Evolutionary conservation across 2,329 filamentous ascomycete species (phyloP).

Genomic region (Malbranchea zuffiana): DNA sequence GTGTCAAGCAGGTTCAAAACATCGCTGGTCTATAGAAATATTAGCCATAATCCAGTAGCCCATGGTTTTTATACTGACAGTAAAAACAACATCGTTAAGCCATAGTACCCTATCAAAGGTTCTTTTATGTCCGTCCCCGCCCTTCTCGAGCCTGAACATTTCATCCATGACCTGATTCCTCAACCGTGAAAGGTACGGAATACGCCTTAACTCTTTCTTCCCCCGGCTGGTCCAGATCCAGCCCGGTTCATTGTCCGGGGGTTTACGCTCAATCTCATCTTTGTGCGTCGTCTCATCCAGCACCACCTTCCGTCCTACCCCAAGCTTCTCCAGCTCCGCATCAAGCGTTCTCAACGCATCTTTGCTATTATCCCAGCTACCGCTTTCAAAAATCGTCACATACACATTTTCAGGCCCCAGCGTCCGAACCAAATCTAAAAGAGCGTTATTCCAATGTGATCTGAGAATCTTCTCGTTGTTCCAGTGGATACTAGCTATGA

Average conservation of each 20-base stretch:
- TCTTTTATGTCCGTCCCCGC: constrained; percentile 35
- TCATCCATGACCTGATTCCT: constrained; percentile 55
- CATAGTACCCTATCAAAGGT: constrained; percentile 50
- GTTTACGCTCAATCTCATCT: constrained; percentile 42
- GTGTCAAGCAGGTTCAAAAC: constrained; percentile 49
- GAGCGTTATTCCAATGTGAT: constrained; percentile 51
- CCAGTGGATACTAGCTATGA: constrained; percentile 60
- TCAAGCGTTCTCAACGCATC: constrained; percentile 49
- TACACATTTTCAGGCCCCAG: constrained; percentile 56
- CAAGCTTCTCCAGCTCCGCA: constrained; percentile 39
- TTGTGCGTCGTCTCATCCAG: constrained; percentile 49
- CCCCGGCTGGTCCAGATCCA: constrained; percentile 53
- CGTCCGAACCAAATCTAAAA: constrained; percentile 46
- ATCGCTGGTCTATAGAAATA: constrained; percentile 38
- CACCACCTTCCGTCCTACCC: constrained; percentile 46
- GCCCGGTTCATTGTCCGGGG: constrained; percentile 40
- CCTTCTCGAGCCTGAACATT: constrained; percentile 24
- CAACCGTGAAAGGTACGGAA: constrained; percentile 55
- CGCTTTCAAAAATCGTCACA: constrained; percentile 57
- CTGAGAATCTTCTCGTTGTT: constrained; percentile 53
- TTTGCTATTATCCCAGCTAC: constrained; percentile 59
- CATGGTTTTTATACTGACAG: constrained; percentile 19
- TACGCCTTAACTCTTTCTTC: constrained; percentile 49
- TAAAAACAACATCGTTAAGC: constrained; percentile 41
- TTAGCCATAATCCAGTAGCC: neutral